A percentile compares a stretch with the other conserved stretches of the same genome.
Evolutionary conservation across 2,329 filamentous ascomycete genomes (phyloP).

Genomic region (Spiromastix sp.): DNA sequence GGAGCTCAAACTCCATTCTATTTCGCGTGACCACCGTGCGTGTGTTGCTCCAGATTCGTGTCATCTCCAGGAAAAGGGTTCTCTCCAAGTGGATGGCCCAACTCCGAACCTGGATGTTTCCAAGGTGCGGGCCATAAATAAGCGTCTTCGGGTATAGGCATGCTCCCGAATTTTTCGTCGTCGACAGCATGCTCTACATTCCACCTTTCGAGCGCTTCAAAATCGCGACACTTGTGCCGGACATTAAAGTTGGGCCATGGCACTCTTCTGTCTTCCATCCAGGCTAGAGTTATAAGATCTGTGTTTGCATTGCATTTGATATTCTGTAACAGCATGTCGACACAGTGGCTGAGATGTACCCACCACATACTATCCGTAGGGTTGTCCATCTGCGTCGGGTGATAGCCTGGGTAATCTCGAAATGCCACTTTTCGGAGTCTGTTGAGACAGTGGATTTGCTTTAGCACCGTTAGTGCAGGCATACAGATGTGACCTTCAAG

Average conservation of each 20-base stretch:
- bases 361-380: conserved; percentile 7
- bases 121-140: conserved; percentile 5
- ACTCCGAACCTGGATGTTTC: not conserved
- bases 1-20: too few relatives aligned
- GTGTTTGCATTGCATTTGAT: conserved; percentile 23
- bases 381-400: conserved; percentile 7
- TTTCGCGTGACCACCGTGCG: too few relatives aligned
- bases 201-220: conserved; percentile 13
- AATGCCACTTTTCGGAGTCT: conserved; percentile 19
- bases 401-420: conserved; percentile 10
- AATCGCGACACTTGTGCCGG: conserved; percentile 22
- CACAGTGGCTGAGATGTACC: conserved; percentile 26
- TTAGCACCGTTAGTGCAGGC: not conserved
- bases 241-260: conserved; percentile 25
- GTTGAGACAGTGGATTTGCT: conserved; percentile 27
- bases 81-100: conserved; percentile 3
- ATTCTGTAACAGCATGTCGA: conserved; percentile 25
- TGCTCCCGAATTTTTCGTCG: conserved; percentile 5
- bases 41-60: too few relatives aligned
- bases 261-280: conserved; percentile 19
- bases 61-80: too few relatives aligned
- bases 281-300: conserved; percentile 23
- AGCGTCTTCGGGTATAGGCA: conserved; percentile 4
- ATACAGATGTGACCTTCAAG: not conserved
- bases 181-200: conserved; percentile 9